phyloP scores from a whole-genome alignment of 257 asterid species.

The Ophiorrhiza pumila region DNA sequence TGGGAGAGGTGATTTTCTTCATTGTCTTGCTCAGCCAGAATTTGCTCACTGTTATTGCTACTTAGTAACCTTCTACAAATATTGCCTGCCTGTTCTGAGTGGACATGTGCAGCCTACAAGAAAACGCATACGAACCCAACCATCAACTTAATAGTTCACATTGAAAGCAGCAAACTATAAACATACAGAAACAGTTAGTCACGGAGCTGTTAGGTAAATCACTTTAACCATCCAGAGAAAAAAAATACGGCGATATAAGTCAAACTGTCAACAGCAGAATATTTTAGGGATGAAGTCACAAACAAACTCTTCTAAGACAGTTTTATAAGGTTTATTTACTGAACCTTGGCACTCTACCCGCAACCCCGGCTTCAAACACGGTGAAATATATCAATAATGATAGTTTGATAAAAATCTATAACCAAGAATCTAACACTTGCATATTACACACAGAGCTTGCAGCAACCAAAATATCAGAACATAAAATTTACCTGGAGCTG shows the following conservation, averaged over 20 bases:
- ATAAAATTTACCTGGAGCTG: conserved; percentile 66
- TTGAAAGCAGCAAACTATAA: neutral
- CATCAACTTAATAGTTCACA: neutral
- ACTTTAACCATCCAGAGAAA: no score
- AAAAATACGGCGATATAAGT: no score
- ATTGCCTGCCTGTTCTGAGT: conserved; percentile 47
- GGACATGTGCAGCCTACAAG: conserved; percentile 69
- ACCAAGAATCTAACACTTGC: neutral
- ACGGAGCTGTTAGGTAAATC: neutral
- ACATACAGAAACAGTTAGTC: neutral
- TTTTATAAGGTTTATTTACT: neutral
- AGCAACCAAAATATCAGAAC: neutral
- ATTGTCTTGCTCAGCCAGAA: conserved; percentile 30
- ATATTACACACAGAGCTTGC: neutral
- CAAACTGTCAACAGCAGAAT: no score
- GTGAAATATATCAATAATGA: neutral
- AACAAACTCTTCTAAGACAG: neutral
- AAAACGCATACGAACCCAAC: neutral
- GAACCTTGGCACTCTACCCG: neutral
- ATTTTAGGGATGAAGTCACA: neutral
- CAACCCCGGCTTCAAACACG: neutral
- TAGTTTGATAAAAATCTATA: neutral
- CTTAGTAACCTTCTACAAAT: conserved; percentile 39
- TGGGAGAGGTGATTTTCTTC: conserved; percentile 31
- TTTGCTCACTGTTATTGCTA: conserved; percentile 27